Percentiles rank a stretch among this genome's conserved stretches.
Conservation (phyloP, 192 early-diverging fungal species). For the Chytriomyces sp. region DNA sequence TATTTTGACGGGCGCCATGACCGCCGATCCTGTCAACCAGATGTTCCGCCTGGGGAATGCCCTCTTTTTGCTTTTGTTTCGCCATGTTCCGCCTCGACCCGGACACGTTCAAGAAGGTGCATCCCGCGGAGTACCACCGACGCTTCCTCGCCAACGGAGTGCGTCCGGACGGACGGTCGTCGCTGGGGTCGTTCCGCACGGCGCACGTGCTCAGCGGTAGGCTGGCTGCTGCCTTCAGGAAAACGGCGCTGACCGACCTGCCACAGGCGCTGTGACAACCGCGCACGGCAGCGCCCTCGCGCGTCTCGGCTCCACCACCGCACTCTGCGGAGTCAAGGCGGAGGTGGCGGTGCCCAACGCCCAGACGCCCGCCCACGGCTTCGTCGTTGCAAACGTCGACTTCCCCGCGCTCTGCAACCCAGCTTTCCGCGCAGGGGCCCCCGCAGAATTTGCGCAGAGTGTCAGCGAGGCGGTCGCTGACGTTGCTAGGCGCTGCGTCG, state of each 20-base stretch:
- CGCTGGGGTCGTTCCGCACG: slow-evolving; percentile 68
- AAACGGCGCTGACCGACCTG: neutral
- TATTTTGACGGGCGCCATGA: too few species aligned
- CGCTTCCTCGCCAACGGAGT: slow-evolving; percentile 78
- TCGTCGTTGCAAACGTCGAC: slow-evolving; percentile 89
- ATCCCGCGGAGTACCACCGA: slow-evolving; percentile 84
- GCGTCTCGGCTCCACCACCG: slow-evolving; percentile 83
- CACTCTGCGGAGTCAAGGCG: slow-evolving; percentile 93
- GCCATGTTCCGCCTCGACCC: slow-evolving; percentile 42
- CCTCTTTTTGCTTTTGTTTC: too few species aligned
- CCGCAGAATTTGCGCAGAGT: slow-evolving; percentile 79
- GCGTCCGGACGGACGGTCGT: slow-evolving; percentile 76
- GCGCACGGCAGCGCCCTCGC: slow-evolving; percentile 87
- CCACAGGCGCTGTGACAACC: slow-evolving; percentile 70
- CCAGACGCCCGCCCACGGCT: slow-evolving; percentile 70
- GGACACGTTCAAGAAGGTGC: slow-evolving; percentile 83
- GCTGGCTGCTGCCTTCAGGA: neutral
- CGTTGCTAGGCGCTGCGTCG: slow-evolving; percentile 54
- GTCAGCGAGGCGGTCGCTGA: slow-evolving; percentile 77
- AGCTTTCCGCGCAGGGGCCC: slow-evolving; percentile 82
- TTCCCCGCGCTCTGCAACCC: slow-evolving; percentile 87
- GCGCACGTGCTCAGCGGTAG: slow-evolving; percentile 63
- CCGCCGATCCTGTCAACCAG: too few species aligned
- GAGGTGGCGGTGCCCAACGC: slow-evolving; percentile 84
- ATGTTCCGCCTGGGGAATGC: too few species aligned